Conservation (phyloP, 2,329 filamentous ascomycete species). For the Paracoccidioides brasiliensis region DNA sequence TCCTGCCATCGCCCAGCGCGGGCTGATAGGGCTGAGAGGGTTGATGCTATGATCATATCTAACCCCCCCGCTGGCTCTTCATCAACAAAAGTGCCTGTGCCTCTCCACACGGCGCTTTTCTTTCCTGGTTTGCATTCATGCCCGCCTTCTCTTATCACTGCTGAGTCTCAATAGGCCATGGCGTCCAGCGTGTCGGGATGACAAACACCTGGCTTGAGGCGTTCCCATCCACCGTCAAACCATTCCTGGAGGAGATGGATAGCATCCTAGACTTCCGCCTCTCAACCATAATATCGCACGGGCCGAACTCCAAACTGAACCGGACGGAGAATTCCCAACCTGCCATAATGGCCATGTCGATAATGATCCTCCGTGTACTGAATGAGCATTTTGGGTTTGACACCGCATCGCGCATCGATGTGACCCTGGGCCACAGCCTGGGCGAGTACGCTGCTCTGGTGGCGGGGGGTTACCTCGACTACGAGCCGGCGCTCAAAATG, state of each 20-base stretch:
- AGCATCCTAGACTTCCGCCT: constrained; percentile 59
- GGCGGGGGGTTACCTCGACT: constrained; percentile 65
- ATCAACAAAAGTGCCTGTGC: neutral
- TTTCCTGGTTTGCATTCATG: constrained; percentile 29
- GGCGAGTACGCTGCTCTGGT: constrained; percentile 90
- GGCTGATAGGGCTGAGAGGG: neutral
- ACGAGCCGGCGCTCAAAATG: constrained; percentile 63
- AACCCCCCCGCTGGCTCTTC: neutral
- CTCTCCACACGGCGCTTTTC: constrained; percentile 34
- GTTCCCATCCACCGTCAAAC: constrained; percentile 63
- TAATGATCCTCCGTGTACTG: constrained; percentile 76
- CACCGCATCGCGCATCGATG: constrained; percentile 56
- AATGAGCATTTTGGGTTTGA: constrained; percentile 75
- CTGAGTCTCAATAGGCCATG: constrained; percentile 51
- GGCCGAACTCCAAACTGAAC: constrained; percentile 64
- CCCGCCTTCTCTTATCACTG: neutral
- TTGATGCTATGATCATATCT: neutral
- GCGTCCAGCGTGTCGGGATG: constrained; percentile 84
- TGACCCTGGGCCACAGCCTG: constrained; percentile 78
- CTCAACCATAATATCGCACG: constrained; percentile 63
- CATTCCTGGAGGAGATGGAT: constrained; percentile 80
- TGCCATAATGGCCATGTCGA: constrained; percentile 88
- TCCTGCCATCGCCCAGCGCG: neutral
- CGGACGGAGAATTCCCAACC: constrained; percentile 81
- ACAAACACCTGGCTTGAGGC: constrained; percentile 70